Percentiles rank a stretch among this genome's conserved stretches.
phyloP scores from a whole-genome alignment of 2,329 filamentous ascomycete species.

The Calonectria multiphialidica region DNA sequence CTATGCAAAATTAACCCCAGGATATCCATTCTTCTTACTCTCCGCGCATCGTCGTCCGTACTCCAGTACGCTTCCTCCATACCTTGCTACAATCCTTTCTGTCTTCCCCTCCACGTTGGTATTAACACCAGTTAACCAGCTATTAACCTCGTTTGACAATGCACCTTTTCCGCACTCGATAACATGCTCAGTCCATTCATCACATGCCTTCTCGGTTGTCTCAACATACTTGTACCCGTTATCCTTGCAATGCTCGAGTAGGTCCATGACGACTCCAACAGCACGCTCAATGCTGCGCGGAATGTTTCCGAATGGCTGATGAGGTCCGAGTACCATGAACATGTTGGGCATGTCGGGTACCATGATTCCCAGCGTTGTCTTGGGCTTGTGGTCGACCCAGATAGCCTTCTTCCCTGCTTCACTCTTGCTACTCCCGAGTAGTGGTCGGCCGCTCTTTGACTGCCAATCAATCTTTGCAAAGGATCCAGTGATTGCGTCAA shows the following conservation, averaged over 20 bases:
- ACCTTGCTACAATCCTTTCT: neutral
- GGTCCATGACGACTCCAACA: conserved; percentile 7
- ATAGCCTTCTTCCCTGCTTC: conserved; percentile 23
- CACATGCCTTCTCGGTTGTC: conserved; percentile 19
- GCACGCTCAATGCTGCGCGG: conserved; percentile 33
- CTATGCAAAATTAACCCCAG: neutral
- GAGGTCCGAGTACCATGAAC: conserved; percentile 39
- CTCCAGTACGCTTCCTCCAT: neutral
- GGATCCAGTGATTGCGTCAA: conserved; percentile 33
- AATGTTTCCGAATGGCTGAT: conserved; percentile 32
- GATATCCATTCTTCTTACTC: neutral
- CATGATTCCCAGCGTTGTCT: conserved; percentile 24
- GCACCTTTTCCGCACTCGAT: conserved; percentile 55
- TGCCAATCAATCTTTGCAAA: conserved; percentile 34
- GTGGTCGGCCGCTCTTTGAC: conserved; percentile 9
- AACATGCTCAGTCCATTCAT: conserved; percentile 55
- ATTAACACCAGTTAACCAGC: conserved; percentile 68
- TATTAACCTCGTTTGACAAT: conserved; percentile 53
- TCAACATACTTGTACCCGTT: conserved; percentile 24
- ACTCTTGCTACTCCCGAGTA: conserved; percentile 25
- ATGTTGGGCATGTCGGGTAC: conserved; percentile 34
- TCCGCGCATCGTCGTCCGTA: neutral
- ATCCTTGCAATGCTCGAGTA: conserved; percentile 28
- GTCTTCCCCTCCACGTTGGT: conserved; percentile 29
- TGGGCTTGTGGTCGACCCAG: conserved; percentile 31